Evolutionary conservation across 768 basidiomycete genomes (phyloP), one percentile per base, ranked within the genome.

Genomic region (Mrakia blollopis): DNA sequence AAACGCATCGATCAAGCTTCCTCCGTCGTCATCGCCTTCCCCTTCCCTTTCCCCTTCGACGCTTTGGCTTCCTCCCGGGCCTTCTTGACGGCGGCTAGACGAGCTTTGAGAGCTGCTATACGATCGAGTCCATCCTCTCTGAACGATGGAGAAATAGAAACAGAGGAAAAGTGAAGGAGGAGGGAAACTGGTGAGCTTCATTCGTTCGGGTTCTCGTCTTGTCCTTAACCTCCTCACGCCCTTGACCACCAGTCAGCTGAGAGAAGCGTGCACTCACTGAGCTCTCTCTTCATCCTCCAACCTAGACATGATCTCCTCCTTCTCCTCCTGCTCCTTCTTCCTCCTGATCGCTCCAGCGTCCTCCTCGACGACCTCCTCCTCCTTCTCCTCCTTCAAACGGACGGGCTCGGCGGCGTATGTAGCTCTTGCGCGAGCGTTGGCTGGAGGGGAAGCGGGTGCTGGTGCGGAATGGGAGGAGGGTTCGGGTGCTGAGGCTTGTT

Each of bases 281-380:
- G 65, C 65, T 16, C 65, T 68, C 65, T 68, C 65, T 39, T 68
- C 65, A 18, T 68, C 65, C 65, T 68, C 65, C 65, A 68, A 25
- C 35, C 65, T 21, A 11, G 35, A 25, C 35, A 68, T 68, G 39
- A 68, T 68, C 65, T 68, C 65, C 37, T 68, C 65, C 65, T 39
- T 68, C 65, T 68, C 65, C 65, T 68, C 65, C 18, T n/a, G 35
- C 37, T 68, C 65, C 65, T 68, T 68, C 25, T 39, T 35, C 37
- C 65, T 18, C 35, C 65, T 16, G 35, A 68, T 68, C 21, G 65
- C 65, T 0, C 65, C 65, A 32, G 65, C 65, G 14, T 68, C 65
- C 23, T 67, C 65, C 65, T 39, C 65, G 37, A 68, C 65, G 18
- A 23, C 37, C 37, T 65, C 37, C 65, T 68, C 65, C 37, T 68